These are phyloP conservation scores for Prunus armeniaca DNA, from an alignment of 306 rosid species.

Conservation along the genomic window DNA sequence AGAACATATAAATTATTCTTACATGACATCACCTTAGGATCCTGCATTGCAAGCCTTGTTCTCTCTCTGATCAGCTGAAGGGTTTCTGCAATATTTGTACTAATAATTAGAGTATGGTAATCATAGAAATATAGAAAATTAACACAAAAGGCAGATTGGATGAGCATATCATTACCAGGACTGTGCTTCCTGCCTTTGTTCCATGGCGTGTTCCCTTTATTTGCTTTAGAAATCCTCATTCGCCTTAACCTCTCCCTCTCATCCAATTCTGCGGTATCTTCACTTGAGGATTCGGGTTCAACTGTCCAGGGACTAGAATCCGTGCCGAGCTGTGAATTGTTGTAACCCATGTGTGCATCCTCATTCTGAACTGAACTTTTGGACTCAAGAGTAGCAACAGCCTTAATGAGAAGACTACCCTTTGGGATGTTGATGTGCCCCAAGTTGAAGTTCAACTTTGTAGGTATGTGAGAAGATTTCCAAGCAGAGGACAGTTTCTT, in stretches of 20 bases:
- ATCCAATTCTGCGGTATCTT: constrained; percentile 33
- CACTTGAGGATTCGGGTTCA: constrained; percentile 28
- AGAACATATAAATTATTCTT: constrained; percentile 60
- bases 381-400: constrained; percentile 72
- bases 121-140: not conserved
- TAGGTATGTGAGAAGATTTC: constrained; percentile 35
- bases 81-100: constrained; percentile 59
- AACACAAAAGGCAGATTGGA: not conserved
- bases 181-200: constrained; percentile 91
- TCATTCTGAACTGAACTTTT: constrained; percentile 33
- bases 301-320: constrained; percentile 19
- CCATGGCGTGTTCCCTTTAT: constrained; percentile 89
- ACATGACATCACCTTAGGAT: constrained; percentile 99
- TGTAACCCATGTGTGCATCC: constrained; percentile 24
- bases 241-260: constrained; percentile 78
- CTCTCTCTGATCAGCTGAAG: constrained; percentile 76
- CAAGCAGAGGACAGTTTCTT: constrained; percentile 35
- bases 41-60: constrained; percentile 95
- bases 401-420: constrained; percentile 45
- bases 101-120: constrained; percentile 8
- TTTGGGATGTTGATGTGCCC: constrained; percentile 25
- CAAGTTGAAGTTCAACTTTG: constrained; percentile 27
- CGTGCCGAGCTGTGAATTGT: constrained; percentile 21
- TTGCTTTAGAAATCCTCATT: constrained; percentile 81
- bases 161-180: constrained; percentile 49